Percentiles rank a stretch among this genome's conserved stretches.
Conservation (phyloP, 768 basidiomycete genomes). For the Tylopilus sp. region DNA sequence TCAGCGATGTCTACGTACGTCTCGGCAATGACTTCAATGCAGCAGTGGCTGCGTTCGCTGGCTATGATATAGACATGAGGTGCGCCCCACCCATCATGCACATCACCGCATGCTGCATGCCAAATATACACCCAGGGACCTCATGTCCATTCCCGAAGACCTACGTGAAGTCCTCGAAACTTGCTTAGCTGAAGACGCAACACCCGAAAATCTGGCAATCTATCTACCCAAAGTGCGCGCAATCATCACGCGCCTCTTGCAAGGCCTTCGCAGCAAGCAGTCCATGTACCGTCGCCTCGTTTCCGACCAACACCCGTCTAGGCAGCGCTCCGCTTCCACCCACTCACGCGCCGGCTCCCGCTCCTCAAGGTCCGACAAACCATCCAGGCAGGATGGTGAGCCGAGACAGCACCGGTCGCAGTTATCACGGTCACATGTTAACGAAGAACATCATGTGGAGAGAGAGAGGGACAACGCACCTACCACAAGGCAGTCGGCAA, state of each 20-base stretch:
- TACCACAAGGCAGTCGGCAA: slow-evolving; percentile 38
- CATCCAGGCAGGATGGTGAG: slow-evolving; percentile 40
- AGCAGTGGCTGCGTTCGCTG: slow-evolving; percentile 83
- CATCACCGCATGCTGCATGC: slow-evolving; percentile 10
- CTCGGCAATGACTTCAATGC: slow-evolving; percentile 97
- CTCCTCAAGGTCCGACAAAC: slow-evolving; percentile 46
- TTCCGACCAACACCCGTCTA: slow-evolving; percentile 48
- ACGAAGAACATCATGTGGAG: slow-evolving; percentile 38
- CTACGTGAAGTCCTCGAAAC: slow-evolving; percentile 86
- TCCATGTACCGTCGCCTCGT: slow-evolving; percentile 77
- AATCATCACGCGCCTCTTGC: slow-evolving; percentile 90
- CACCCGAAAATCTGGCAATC: slow-evolving; percentile 75
- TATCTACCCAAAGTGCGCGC: slow-evolving; percentile 88
- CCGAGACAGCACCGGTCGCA: slow-evolving; percentile 45
- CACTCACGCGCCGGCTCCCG: slow-evolving; percentile 58
- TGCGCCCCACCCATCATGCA: slow-evolving; percentile 43
- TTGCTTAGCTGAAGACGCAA: slow-evolving; percentile 89
- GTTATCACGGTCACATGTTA: slow-evolving; percentile 39
- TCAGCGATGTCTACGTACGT: slow-evolving; percentile 96
- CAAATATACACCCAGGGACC: slow-evolving; percentile 56
- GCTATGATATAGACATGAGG: slow-evolving; percentile 88
- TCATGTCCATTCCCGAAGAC: slow-evolving; percentile 84
- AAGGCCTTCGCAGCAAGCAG: slow-evolving; percentile 92
- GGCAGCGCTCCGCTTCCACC: slow-evolving; percentile 41
- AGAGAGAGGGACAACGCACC: slow-evolving; percentile 36